Evolutionary conservation across 805 yeast genomes (phyloP), one percentile per base, ranked within the genome.

Genomic region (Wickerhamiella australiensis): DNA sequence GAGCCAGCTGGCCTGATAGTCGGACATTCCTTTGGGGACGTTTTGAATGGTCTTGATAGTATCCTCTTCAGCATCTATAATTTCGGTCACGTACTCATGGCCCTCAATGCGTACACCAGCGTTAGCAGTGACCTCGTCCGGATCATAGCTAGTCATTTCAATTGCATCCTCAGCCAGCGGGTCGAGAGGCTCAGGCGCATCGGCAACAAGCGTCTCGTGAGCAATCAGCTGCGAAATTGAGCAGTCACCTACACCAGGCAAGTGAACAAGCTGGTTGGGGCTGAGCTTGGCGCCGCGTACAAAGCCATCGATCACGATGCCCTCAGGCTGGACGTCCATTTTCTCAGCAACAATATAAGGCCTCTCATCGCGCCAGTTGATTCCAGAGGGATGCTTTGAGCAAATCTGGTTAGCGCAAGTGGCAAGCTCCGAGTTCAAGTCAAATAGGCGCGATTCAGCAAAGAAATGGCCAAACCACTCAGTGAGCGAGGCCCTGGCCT

Each of bases 311-410:
- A 92, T 74, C 5, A 76, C 75, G 35, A 87, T 61, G 3, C 65
- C 59, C 15, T 67, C 63, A n/a, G 48, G 45, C n/a, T 21, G 42
- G 70, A 75, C 75, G 20, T 63, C 56, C 0, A 83, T 71, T 3
- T 65, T 60, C 56, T 87, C 94, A 1, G 94, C 88, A 8, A 92
- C 73, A 48, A 92, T 48, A 67, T 87, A 92, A 6, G 95, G 90
- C 61, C 98, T 73, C n/a, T 79, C 68, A 58, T 90, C 96, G 67
- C 97, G 80, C 97, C 98, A 92, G 21, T 76, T 77, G 43, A 94
- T 71, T 0, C 85, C 77, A 60, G 79, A 80, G 23, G 98, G 98
- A 58, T 80, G 77, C 66, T 80, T 84, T 60, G 90, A 96, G 61
- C 95, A 83, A 22, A 92, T 59, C 3, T 72, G 70, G 63, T 98